Conservation (phyloP, 768 basidiomycete genomes). For the Tulasnella sp. region DNA sequence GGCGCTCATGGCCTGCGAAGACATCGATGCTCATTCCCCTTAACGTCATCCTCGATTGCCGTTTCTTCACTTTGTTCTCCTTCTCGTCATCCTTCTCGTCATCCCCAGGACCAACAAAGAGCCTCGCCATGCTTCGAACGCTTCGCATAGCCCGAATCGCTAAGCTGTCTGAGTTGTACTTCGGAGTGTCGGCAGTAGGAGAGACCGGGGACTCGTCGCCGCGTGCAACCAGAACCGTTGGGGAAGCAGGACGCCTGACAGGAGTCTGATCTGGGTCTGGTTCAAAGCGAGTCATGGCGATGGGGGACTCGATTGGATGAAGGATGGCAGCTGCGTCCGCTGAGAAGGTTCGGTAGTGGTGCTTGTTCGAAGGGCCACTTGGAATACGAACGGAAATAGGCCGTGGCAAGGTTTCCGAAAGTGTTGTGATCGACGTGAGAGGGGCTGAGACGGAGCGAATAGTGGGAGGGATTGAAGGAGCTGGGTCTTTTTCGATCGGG, state of each 20-base stretch:
- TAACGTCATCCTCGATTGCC: constrained; percentile 43
- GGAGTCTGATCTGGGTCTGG: not conserved
- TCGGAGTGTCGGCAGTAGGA: not conserved
- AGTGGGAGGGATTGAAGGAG: not conserved
- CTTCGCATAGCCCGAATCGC: constrained; percentile 75
- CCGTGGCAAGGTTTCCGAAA: not conserved
- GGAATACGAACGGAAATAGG: constrained; percentile 10
- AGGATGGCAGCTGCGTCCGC: not conserved
- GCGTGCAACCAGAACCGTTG: not conserved
- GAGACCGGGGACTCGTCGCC: constrained; percentile 4
- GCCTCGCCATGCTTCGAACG: constrained; percentile 65
- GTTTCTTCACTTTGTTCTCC: not conserved
- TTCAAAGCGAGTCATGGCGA: not conserved
- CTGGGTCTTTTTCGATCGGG: constrained; percentile 5
- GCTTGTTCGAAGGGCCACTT: not conserved
- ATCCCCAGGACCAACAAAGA: constrained; percentile 35
- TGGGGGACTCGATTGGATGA: not conserved
- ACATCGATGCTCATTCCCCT: constrained; percentile 54
- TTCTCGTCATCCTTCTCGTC: constrained; percentile 6
- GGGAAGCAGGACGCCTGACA: not conserved
- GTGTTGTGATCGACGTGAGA: not conserved
- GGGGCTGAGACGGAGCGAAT: not conserved
- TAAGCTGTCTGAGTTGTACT: constrained; percentile 51
- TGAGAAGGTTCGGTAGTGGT: constrained; percentile 11
- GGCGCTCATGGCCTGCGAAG: not conserved